Conservation (phyloP, 306 rosid genomes). For the Trifolium dubium region DNA sequence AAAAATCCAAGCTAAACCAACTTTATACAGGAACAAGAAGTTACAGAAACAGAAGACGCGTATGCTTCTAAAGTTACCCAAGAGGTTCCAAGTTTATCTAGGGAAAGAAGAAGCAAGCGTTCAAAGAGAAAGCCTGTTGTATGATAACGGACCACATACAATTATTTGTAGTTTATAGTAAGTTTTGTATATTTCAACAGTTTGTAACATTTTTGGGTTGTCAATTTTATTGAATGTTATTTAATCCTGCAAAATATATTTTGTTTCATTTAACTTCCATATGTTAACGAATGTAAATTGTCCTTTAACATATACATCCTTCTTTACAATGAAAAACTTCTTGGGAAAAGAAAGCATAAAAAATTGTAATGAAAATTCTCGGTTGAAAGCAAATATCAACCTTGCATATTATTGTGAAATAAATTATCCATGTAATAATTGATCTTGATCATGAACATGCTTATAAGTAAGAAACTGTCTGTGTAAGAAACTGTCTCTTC, state of each 20-base stretch:
- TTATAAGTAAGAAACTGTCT: neutral
- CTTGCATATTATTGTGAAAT: neutral
- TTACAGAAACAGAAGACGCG: constrained; percentile 68
- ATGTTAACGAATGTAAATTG: constrained; percentile 15
- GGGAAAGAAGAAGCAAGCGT: constrained; percentile 92
- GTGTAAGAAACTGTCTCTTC: neutral
- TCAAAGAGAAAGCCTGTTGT: constrained; percentile 90
- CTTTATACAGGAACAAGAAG: constrained; percentile 63
- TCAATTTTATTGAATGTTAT: constrained; percentile 60
- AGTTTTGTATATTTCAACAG: constrained; percentile 67
- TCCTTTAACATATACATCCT: constrained; percentile 26
- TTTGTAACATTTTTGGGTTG: constrained; percentile 60
- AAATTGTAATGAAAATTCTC: constrained; percentile 1
- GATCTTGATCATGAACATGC: neutral
- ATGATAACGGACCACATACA: constrained; percentile 47
- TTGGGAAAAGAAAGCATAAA: neutral
- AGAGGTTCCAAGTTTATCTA: constrained; percentile 61
- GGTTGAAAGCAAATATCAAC: neutral
- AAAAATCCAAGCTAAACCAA: constrained; percentile 40
- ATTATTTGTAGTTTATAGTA: constrained; percentile 68
- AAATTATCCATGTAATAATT: no score
- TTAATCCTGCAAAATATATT: constrained; percentile 32
- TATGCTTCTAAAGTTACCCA: constrained; percentile 59
- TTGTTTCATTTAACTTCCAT: constrained; percentile 16
- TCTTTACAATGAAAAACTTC: constrained; percentile 5